Evolutionary conservation across 1,284 basidiomycete genomes (phyloP).

Genomic region (Exobasidium rhododendri): DNA sequence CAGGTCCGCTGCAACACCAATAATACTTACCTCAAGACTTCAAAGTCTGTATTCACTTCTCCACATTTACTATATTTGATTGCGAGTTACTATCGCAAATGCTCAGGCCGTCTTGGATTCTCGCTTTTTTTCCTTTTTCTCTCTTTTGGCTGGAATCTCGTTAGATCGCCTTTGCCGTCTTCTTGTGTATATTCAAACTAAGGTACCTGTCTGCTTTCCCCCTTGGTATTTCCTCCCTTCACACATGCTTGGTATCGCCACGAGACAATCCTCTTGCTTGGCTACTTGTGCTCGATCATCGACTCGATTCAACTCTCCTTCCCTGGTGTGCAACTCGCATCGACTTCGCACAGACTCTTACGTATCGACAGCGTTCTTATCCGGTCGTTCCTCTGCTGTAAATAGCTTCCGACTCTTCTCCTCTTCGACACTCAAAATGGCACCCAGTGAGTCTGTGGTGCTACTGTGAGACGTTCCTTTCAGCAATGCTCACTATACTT

Average conservation of each 20-base stretch:
- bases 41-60: too few relatives aligned
- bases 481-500: not conserved
- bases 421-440: conserved; percentile 8
- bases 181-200: too few relatives aligned
- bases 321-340: not conserved
- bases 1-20: too few relatives aligned
- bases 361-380: not conserved
- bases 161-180: too few relatives aligned
- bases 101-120: too few relatives aligned
- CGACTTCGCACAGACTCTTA: not conserved
- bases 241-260: conserved; percentile 9
- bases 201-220: not conserved
- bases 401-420: not conserved
- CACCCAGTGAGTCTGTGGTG: not conserved
- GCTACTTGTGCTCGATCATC: not conserved
- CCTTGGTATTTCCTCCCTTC: not conserved
- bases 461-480: too few relatives aligned
- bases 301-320: not conserved
- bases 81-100: too few relatives aligned
- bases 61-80: too few relatives aligned
- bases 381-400: not conserved
- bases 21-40: too few relatives aligned
- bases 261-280: not conserved
- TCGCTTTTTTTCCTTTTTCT: too few relatives aligned
- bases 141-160: too few relatives aligned